Conservation (phyloP, 257 asterid genomes). For the Salvia splendens region DNA sequence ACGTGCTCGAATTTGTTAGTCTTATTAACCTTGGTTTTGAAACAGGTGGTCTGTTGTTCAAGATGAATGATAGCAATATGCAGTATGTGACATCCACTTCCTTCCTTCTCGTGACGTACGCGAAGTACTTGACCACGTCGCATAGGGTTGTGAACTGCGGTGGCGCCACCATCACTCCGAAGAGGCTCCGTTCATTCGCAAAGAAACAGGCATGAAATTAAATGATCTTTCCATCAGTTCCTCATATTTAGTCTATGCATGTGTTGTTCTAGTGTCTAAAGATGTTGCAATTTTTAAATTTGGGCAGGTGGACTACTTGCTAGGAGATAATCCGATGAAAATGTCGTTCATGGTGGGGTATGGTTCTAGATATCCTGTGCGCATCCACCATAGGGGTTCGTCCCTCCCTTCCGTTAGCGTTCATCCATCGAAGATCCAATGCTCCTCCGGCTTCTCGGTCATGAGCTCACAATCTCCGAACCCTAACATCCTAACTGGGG, state of each 20-base stretch:
- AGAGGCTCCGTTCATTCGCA: slow-evolving; percentile 72
- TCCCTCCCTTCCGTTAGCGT: slow-evolving; percentile 68
- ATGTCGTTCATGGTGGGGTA: slow-evolving; percentile 99
- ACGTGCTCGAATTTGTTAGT: not conserved
- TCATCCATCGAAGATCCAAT: slow-evolving; percentile 78
- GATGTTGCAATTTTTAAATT: not conserved
- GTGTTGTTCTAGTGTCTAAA: not conserved
- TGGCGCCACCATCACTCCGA: slow-evolving; percentile 65
- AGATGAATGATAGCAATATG: slow-evolving; percentile 87
- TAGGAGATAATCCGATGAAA: slow-evolving; percentile 81
- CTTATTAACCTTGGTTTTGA: not conserved
- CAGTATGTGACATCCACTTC: slow-evolving; percentile 94
- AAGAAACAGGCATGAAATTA: slow-evolving; percentile 58
- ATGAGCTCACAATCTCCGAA: slow-evolving; percentile 68
- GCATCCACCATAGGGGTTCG: slow-evolving; percentile 97
- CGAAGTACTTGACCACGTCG: slow-evolving; percentile 83
- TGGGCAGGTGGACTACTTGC: slow-evolving; percentile 77
- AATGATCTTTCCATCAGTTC: not conserved
- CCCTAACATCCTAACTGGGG: slow-evolving; percentile 75
- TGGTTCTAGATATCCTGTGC: slow-evolving; percentile 68
- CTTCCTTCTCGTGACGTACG: slow-evolving; percentile 73
- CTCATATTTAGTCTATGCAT: not conserved
- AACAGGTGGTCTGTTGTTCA: slow-evolving; percentile 88
- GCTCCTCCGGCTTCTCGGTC: slow-evolving; percentile 66
- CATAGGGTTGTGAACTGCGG: slow-evolving; percentile 74